A percentile compares a stretch with the other conserved stretches of the same genome.
These are phyloP conservation scores for Scytalidium lignicola DNA, from an alignment of 2,329 filamentous ascomycete species.

Conservation along the genomic window DNA sequence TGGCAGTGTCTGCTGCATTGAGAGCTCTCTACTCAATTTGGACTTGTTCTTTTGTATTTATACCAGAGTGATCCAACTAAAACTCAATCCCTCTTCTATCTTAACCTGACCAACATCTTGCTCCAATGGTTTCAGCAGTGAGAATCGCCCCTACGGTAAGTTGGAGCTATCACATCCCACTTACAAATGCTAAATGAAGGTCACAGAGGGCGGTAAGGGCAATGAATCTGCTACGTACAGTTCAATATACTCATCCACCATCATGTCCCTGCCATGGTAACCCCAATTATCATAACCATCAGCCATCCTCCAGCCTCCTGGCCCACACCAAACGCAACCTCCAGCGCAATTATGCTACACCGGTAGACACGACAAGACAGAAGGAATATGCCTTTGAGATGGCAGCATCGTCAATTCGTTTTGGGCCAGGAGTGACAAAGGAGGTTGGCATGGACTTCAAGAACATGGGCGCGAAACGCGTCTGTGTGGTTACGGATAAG, in stretches of 20 bases:
- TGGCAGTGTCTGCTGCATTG: no score
- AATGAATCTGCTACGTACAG: conserved; percentile 72
- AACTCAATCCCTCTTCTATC: no score
- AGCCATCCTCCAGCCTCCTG: conserved; percentile 31
- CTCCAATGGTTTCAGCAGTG: conserved; percentile 19
- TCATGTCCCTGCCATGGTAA: conserved; percentile 92
- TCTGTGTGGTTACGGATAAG: conserved; percentile 86
- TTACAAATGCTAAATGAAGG: conserved; percentile 6
- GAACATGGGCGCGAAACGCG: conserved; percentile 81
- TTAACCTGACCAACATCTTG: not conserved
- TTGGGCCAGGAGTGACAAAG: conserved; percentile 86
- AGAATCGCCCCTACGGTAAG: conserved; percentile 25
- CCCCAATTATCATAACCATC: conserved; percentile 64
- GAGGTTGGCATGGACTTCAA: conserved; percentile 98
- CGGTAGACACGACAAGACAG: conserved; percentile 63
- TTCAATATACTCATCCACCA: conserved; percentile 85
- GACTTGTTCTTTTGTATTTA: no score
- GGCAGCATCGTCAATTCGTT: conserved; percentile 91
- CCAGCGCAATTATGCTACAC: conserved; percentile 63
- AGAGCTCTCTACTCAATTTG: no score
- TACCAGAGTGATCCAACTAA: no score
- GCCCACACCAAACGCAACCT: conserved; percentile 41
- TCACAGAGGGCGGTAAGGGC: conserved; percentile 55
- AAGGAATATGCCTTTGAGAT: conserved; percentile 99
- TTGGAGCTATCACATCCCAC: not conserved